phyloP scores from a whole-genome alignment of 345 rosid genomes.

The Turritis glabra region DNA sequence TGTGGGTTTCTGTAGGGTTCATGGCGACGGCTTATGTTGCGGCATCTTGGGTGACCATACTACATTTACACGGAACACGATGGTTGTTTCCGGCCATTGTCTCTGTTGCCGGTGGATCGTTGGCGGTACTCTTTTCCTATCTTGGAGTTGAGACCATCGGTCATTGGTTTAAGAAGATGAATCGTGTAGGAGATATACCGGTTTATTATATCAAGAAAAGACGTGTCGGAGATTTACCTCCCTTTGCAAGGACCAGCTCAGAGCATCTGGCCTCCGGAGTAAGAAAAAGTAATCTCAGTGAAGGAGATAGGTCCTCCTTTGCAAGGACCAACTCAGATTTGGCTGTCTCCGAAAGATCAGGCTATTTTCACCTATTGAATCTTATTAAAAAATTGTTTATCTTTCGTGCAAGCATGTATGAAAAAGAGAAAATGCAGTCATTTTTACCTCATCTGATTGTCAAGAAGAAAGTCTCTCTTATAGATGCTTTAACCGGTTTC shows the following conservation, averaged over 20 bases:
- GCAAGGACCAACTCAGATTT: conserved; percentile 27
- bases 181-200: background rate
- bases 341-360: background rate
- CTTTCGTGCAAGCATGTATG: background rate
- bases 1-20: conserved; percentile 63
- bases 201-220: too few species aligned
- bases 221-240: background rate
- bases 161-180: conserved; percentile 44
- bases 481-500: too few species aligned
- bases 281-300: too few species aligned
- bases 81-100: conserved; percentile 48
- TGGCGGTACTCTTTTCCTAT: conserved; percentile 41
- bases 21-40: conserved; percentile 62
- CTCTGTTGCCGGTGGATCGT: conserved; percentile 46
- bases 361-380: conserved; percentile 22
- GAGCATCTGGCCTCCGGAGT: background rate
- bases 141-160: conserved; percentile 41
- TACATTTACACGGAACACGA: conserved; percentile 34
- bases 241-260: conserved; percentile 21
- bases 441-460: too few species aligned
- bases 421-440: background rate
- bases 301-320: conserved; percentile 14
- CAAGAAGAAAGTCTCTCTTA: too few species aligned
- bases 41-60: conserved; percentile 56
- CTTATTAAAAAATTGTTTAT: too few species aligned